Conservation (phyloP, 169 alveolate genomes). For the Plasmodium relictum region DNA sequence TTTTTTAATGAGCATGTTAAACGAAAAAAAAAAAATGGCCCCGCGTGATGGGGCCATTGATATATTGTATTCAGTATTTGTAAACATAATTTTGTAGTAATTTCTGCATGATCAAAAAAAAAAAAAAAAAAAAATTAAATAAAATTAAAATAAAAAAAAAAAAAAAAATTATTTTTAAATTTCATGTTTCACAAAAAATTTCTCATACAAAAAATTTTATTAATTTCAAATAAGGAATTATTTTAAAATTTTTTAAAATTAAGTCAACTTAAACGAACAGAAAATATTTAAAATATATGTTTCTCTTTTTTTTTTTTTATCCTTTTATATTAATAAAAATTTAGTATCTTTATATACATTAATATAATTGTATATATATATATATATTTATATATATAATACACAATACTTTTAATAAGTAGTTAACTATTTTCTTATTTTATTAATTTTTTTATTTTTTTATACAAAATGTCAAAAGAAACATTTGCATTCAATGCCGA, state of each 20-base stretch:
- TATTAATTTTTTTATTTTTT: neutral
- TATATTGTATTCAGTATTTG: neutral
- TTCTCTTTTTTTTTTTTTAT: too few relatives aligned
- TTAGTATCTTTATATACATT: too few relatives aligned
- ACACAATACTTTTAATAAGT: neutral
- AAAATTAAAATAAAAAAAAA: neutral
- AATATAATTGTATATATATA: too few relatives aligned
- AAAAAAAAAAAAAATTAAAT: conserved; percentile 7
- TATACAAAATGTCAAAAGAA: conserved; percentile 85
- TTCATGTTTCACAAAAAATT: too few relatives aligned
- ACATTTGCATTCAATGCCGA: conserved; percentile 99
- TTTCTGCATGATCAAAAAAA: neutral
- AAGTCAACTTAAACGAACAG: too few relatives aligned
- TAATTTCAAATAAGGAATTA: too few relatives aligned
- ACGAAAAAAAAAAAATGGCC: conserved; percentile 25
- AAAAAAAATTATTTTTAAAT: too few relatives aligned
- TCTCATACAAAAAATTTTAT: too few relatives aligned
- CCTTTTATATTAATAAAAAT: too few relatives aligned
- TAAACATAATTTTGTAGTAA: neutral
- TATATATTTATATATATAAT: too few relatives aligned
- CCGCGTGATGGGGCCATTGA: conserved; percentile 63
- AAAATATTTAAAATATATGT: too few relatives aligned
- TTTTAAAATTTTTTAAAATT: too few relatives aligned
- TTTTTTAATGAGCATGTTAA: neutral
- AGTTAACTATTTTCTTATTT: neutral